These are phyloP conservation scores for Peniophora sp. DNA, from an alignment of 1,284 basidiomycete species.

Conservation along the genomic window DNA sequence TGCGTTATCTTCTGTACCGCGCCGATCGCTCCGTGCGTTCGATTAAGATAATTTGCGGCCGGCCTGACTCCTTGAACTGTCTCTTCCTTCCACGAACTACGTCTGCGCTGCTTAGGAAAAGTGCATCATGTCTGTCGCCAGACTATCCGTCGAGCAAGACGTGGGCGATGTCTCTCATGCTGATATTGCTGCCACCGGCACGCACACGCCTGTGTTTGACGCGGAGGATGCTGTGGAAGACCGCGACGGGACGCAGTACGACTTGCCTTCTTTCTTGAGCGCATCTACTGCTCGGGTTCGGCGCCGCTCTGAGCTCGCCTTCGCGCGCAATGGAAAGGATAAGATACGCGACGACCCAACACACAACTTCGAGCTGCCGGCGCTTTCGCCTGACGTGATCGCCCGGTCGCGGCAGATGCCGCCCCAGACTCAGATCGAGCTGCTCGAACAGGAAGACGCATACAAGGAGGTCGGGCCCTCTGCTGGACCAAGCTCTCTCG, in stretches of 20 bases:
- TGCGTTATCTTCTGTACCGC: too few species aligned
- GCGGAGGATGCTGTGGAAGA: constrained; percentile 3
- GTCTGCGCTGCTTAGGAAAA: too few species aligned
- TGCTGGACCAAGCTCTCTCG: not conserved
- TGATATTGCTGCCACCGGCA: constrained; percentile 2
- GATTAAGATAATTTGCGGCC: too few species aligned
- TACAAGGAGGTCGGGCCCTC: not conserved
- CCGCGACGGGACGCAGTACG: constrained; percentile 4
- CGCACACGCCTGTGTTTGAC: not conserved
- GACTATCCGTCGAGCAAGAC: constrained; percentile 4
- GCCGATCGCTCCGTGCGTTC: too few species aligned
- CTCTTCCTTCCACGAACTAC: too few species aligned
- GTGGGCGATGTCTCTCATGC: constrained; percentile 1
- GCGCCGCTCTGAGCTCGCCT: constrained; percentile 15
- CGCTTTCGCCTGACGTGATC: not conserved
- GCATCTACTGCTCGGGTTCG: constrained; percentile 14
- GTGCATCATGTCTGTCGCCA: not conserved
- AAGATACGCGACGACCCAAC: not conserved
- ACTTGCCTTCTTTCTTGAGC: constrained; percentile 10
- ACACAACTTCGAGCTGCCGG: not conserved
- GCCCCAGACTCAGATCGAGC: not conserved
- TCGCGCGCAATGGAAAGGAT: constrained; percentile 8
- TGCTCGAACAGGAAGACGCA: not conserved
- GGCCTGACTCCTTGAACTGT: too few species aligned
- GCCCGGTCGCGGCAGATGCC: not conserved